phyloP scores from a whole-genome alignment of 148 eudicot species.

The Camellia granthamiana region DNA sequence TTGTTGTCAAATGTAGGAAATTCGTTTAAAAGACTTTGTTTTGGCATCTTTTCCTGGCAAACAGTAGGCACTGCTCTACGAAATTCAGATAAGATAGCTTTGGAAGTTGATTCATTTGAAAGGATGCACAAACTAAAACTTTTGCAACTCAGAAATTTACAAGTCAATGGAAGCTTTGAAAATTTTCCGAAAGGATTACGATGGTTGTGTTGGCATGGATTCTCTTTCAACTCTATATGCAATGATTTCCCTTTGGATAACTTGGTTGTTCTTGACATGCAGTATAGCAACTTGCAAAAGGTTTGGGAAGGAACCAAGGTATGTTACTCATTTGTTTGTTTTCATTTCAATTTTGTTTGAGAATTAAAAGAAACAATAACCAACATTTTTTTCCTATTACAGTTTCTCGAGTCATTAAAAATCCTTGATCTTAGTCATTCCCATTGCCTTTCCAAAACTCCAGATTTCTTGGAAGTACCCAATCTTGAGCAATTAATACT shows the following conservation, averaged over 20 bases:
- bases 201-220: background rate
- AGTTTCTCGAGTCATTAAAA: background rate
- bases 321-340: background rate
- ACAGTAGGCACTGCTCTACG: background rate
- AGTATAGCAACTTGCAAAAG: background rate
- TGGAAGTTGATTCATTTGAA: background rate
- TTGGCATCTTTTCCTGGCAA: background rate
- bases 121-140: background rate
- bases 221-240: background rate
- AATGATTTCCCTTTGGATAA: background rate
- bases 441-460: background rate
- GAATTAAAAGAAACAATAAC: no score
- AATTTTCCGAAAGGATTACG: background rate
- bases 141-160: background rate
- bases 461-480: background rate
- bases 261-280: background rate
- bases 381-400: background rate
- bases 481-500: background rate
- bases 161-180: background rate
- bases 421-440: background rate
- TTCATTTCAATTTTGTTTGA: no score
- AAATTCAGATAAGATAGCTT: background rate
- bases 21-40: background rate
- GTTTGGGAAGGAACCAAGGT: background rate
- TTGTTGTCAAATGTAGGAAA: background rate